phyloP scores from a whole-genome alignment of 1,139 yeast genomes.

The Arxiozyma slooffiae region DNA sequence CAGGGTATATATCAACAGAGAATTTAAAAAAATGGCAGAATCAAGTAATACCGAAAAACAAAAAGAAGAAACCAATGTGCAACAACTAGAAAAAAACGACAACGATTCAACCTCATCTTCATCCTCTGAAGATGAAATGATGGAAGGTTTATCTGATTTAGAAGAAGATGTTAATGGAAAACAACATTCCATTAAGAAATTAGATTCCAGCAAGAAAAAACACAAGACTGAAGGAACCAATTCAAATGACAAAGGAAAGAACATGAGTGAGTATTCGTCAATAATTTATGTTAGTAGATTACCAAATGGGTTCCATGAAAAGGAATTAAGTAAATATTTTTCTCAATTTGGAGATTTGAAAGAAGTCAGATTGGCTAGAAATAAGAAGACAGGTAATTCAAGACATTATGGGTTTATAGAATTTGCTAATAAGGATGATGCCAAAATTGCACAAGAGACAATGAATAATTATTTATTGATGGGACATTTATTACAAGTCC shows the following conservation, averaged over 20 bases:
- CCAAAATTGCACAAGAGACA: conserved; percentile 82
- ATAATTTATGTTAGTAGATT: conserved; percentile 84
- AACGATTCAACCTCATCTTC: conserved; percentile 6
- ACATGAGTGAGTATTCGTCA: conserved; percentile 37
- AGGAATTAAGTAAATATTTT: conserved; percentile 64
- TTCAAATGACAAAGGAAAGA: conserved; percentile 15
- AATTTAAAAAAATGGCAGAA: neutral
- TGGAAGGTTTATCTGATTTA: conserved; percentile 32
- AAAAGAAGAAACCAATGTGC: conserved; percentile 4
- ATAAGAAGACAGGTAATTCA: conserved; percentile 82
- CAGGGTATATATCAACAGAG: too few species aligned
- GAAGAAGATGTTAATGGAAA: conserved; percentile 17
- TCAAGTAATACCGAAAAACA: conserved; percentile 1
- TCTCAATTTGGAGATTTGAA: conserved; percentile 79
- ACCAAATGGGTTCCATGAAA: conserved; percentile 87
- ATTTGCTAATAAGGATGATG: conserved; percentile 64
- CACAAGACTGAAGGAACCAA: conserved; percentile 10
- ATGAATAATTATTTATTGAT: conserved; percentile 89
- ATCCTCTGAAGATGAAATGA: conserved; percentile 12
- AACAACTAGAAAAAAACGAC: conserved; percentile 3
- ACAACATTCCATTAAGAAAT: conserved; percentile 25
- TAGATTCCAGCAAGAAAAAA: conserved; percentile 22
- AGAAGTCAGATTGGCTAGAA: conserved; percentile 73
- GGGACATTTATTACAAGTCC: conserved; percentile 74
- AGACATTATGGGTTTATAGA: conserved; percentile 91